Evolutionary conservation across 805 yeast genomes (phyloP), one percentile per base, ranked within the genome.

Genomic region (Vanderwaltozyma polyspora): DNA sequence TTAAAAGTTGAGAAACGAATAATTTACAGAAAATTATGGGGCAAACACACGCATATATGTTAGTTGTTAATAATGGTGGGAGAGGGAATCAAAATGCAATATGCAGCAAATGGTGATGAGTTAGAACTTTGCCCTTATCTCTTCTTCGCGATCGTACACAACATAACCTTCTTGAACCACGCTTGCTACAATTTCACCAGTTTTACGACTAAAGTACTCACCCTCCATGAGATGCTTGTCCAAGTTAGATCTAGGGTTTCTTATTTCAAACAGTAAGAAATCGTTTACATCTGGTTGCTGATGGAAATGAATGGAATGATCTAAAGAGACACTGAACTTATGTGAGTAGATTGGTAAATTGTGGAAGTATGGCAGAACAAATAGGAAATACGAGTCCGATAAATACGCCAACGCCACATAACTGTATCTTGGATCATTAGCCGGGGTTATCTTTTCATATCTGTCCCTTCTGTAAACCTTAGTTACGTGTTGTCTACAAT

Each of bases 261-360:
- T 59, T 29, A 74, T 61, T 31, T 68, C 63, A 35, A 70, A 68
- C 12, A 65, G 60, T 48, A 72, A 55, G 76, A 78, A 77, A 27
- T 72, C 63, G 28, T 66, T 60, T 2, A 63, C 58, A 28, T 64
- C 59, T 35, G 57, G 57, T 16, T 45, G 31, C 22, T 66, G 70
- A 48, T 77, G 83, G 60, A 79, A 76, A 51, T 76, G 76, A 22
- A 81, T 67, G 0, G 75, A 57, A 48, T 79, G 86, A 43, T 79
- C 86, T 41, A 79, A 53, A 16, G 81, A 73, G 3, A 75, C 77
- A 12, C 75, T 68, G 41, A 72, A 67, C 25, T 63, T 65, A 13
- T 70, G 62, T 15, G 68, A 61, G 38, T 62, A 63, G 51, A 67
- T 47, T 16, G 66, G 67, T 28, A 66, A 53, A 34, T 70, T 51